Conservation (phyloP, 768 basidiomycete genomes). For the Russula lepida region DNA sequence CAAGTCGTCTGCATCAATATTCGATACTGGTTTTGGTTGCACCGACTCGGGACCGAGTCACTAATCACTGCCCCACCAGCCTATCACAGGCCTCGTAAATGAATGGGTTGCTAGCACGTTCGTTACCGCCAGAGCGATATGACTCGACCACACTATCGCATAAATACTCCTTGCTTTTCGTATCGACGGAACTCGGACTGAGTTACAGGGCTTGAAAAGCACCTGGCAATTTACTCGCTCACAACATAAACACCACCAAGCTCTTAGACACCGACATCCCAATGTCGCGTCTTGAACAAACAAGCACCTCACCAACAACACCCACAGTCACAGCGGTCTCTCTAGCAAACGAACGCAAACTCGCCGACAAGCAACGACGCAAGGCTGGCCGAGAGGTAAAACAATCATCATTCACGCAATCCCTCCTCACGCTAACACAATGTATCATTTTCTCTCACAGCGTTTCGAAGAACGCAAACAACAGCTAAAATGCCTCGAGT, state of each 20-base stretch:
- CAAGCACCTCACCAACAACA: background rate
- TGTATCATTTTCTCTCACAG: too few species aligned
- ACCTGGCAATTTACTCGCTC: too few species aligned
- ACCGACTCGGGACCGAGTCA: too few species aligned
- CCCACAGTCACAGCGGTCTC: background rate
- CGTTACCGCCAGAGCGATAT: background rate
- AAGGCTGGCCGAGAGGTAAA: conserved; percentile 13
- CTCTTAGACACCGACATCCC: background rate
- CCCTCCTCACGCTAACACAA: background rate
- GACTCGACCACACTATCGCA: conserved; percentile 5
- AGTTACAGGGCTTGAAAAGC: too few species aligned
- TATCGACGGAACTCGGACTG: too few species aligned
- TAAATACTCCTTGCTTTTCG: background rate
- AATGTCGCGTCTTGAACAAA: conserved; percentile 2
- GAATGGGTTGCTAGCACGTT: background rate
- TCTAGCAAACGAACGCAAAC: background rate
- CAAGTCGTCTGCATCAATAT: too few species aligned
- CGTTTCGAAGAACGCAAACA: conserved; percentile 11
- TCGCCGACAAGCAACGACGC: conserved; percentile 11
- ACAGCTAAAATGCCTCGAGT: background rate
- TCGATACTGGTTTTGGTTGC: too few species aligned
- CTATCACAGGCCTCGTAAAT: background rate
- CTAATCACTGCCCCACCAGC: background rate
- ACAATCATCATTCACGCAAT: too few species aligned
- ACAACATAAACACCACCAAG: background rate